Evolutionary conservation across 106 monocot genomes (phyloP).

Genomic region (Allium fistulosum): DNA sequence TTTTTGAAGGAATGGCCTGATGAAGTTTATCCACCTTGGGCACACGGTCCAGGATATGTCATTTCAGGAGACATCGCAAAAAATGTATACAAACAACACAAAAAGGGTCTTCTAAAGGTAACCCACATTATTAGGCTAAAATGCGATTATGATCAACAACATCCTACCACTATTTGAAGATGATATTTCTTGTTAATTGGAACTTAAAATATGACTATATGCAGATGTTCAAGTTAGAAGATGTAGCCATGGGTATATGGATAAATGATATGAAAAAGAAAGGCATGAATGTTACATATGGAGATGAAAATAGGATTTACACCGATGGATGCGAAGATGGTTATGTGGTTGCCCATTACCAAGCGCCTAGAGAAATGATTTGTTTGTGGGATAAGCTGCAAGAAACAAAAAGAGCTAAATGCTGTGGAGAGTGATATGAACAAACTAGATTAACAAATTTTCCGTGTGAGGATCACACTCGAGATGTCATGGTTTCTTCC

Average conservation of each 20-base stretch:
- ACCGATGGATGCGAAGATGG: constrained; percentile 58
- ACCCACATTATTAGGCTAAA: background rate
- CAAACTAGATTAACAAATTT: background rate
- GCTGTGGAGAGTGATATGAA: constrained; percentile 37
- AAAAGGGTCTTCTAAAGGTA: constrained; percentile 63
- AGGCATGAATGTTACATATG: constrained; percentile 56
- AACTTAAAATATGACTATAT: background rate
- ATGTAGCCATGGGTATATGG: constrained; percentile 94
- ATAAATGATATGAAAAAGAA: constrained; percentile 56
- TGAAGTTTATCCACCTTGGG: constrained; percentile 93
- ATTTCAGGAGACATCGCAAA: constrained; percentile 75
- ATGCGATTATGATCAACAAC: no score
- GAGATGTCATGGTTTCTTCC: no score
- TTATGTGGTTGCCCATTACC: constrained; percentile 91
- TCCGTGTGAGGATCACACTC: no score
- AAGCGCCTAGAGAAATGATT: constrained; percentile 73
- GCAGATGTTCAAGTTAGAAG: constrained; percentile 98
- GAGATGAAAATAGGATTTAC: constrained; percentile 52
- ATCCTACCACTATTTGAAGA: no score
- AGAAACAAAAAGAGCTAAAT: constrained; percentile 36
- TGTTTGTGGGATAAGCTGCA: constrained; percentile 89
- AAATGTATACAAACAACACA: constrained; percentile 46
- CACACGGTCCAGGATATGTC: constrained; percentile 97
- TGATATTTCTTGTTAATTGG: no score
- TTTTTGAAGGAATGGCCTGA: constrained; percentile 80